phyloP scores from a whole-genome alignment of 345 rosid species.

The Reutealis trisperma region DNA sequence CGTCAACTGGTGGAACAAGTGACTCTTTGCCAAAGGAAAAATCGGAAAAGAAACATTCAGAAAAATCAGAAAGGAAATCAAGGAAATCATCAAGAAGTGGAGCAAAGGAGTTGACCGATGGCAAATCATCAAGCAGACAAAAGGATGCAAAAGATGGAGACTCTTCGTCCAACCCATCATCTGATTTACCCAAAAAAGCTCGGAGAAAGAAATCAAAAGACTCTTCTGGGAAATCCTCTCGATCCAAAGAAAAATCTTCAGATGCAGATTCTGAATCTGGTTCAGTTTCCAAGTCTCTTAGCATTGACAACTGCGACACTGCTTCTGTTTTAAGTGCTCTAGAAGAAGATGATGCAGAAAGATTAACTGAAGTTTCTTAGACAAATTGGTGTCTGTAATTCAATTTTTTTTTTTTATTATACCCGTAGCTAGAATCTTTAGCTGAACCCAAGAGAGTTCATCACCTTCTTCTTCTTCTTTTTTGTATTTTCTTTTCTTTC shows the following conservation, averaged over 20 bases:
- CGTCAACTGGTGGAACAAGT: slow-evolving; percentile 7
- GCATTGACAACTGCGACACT: neutral
- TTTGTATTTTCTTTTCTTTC: neutral
- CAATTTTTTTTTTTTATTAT: neutral
- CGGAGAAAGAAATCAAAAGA: slow-evolving; percentile 49
- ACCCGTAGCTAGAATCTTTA: slow-evolving; percentile 30
- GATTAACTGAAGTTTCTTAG: slow-evolving; percentile 18
- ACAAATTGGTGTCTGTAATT: neutral
- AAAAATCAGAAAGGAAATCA: slow-evolving; percentile 49
- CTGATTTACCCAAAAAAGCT: slow-evolving; percentile 35
- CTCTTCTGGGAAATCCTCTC: slow-evolving; percentile 28
- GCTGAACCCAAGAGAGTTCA: slow-evolving; percentile 17
- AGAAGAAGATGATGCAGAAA: slow-evolving; percentile 23
- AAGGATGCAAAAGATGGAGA: slow-evolving; percentile 31
- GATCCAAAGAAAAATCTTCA: slow-evolving; percentile 31
- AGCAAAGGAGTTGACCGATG: slow-evolving; percentile 7
- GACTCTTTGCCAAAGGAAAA: slow-evolving; percentile 46
- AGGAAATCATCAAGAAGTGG: slow-evolving; percentile 45
- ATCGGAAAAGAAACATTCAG: slow-evolving; percentile 51
- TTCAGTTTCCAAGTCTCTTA: slow-evolving; percentile 30
- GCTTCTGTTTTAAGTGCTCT: slow-evolving; percentile 10
- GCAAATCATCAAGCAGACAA: slow-evolving; percentile 7
- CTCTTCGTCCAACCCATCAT: slow-evolving; percentile 21
- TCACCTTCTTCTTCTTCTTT: neutral
- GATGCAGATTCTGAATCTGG: slow-evolving; percentile 39